Conservation (phyloP, 352 stramenopile genomes). For the Pythium myriotylum region DNA sequence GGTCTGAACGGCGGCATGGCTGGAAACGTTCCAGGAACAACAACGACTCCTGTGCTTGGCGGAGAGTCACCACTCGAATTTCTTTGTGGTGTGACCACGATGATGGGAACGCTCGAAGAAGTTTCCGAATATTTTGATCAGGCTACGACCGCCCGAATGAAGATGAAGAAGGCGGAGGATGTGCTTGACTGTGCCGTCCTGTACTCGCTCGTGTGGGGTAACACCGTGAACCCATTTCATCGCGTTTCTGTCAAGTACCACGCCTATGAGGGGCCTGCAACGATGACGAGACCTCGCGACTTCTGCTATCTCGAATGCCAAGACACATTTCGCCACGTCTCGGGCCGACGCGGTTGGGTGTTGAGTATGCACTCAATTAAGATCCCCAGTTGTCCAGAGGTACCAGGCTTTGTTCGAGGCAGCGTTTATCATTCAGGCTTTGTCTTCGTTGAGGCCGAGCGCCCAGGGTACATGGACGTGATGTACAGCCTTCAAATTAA, state of each 20-base stretch:
- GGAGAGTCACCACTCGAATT: slow-evolving; percentile 39
- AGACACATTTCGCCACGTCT: slow-evolving; percentile 76
- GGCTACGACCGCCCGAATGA: slow-evolving; percentile 59
- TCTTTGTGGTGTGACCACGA: slow-evolving; percentile 75
- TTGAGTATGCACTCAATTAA: slow-evolving; percentile 87
- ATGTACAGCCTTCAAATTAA: slow-evolving; percentile 87
- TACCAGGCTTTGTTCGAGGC: slow-evolving; percentile 69
- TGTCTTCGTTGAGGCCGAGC: slow-evolving; percentile 79
- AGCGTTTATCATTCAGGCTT: slow-evolving; percentile 86
- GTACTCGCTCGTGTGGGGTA: slow-evolving; percentile 55
- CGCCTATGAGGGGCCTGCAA: slow-evolving; percentile 56
- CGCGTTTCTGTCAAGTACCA: slow-evolving; percentile 75
- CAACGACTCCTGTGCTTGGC: background rate
- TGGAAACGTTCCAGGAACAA: background rate
- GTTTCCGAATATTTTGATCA: slow-evolving; percentile 73
- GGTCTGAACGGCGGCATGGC: background rate
- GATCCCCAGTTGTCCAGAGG: slow-evolving; percentile 67
- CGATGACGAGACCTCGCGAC: slow-evolving; percentile 61
- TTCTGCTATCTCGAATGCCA: slow-evolving; percentile 83
- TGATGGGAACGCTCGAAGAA: slow-evolving; percentile 70
- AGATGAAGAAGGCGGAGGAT: slow-evolving; percentile 61
- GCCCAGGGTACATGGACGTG: slow-evolving; percentile 80
- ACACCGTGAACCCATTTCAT: slow-evolving; percentile 56
- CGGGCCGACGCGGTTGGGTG: slow-evolving; percentile 68
- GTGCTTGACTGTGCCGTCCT: slow-evolving; percentile 69